Percentiles rank a stretch among this genome's conserved stretches.
These are phyloP conservation scores for Pythium guiyangense DNA, from an alignment of 352 stramenopile species.

Conservation along the genomic window DNA sequence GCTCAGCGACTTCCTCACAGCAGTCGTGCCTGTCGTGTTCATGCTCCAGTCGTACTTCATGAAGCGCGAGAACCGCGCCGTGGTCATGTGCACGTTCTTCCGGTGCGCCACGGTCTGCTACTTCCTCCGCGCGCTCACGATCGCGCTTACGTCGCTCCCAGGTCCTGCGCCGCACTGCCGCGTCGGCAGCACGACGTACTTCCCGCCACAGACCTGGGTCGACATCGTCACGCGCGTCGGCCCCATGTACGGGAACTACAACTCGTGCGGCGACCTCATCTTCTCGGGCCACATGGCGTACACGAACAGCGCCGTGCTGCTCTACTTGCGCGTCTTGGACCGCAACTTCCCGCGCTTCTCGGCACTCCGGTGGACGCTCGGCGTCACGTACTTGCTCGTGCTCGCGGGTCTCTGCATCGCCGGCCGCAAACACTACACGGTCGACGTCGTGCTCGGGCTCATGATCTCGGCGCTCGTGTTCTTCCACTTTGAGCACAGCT, in stretches of 20 bases:
- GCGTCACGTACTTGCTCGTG: conserved; percentile 43
- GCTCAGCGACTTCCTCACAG: conserved; percentile 65
- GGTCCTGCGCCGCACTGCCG: conserved; percentile 67
- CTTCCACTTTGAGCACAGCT: conserved; percentile 78
- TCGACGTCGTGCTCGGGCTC: conserved; percentile 69
- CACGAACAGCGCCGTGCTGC: conserved; percentile 58
- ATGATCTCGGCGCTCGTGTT: conserved; percentile 65
- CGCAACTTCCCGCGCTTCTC: conserved; percentile 47
- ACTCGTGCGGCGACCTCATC: conserved; percentile 72
- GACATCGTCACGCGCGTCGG: conserved; percentile 71
- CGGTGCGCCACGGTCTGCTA: conserved; percentile 67
- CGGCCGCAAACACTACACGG: conserved; percentile 72
- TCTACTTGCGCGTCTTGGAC: conserved; percentile 61
- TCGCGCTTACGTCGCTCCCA: conserved; percentile 64
- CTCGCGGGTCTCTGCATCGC: conserved; percentile 54
- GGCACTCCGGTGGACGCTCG: conserved; percentile 45
- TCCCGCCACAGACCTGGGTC: conserved; percentile 58
- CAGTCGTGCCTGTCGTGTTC: conserved; percentile 51
- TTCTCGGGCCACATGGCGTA: conserved; percentile 78
- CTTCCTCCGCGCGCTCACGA: conserved; percentile 60
- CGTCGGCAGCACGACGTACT: conserved; percentile 41
- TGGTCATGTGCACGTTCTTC: conserved; percentile 58
- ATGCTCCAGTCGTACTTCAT: conserved; percentile 48
- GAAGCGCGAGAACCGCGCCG: conserved; percentile 41
- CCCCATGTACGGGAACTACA: conserved; percentile 71